Evolutionary conservation across 169 alveolate species (phyloP).

Genomic region (Besnoitia besnoiti): DNA sequence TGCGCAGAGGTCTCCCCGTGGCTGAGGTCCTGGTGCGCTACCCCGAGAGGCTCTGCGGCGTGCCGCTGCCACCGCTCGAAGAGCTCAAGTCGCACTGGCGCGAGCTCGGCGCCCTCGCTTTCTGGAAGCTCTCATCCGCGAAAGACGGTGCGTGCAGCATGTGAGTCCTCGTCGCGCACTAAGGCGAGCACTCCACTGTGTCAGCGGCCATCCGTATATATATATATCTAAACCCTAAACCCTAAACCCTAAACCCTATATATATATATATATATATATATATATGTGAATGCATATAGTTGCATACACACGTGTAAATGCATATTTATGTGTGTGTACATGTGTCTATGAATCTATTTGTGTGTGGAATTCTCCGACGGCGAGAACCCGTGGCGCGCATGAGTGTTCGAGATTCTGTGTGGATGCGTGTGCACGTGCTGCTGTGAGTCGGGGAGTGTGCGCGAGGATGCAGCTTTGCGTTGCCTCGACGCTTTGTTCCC

Average conservation of each 20-base stretch:
- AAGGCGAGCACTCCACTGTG: too few species aligned
- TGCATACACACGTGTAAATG: background rate
- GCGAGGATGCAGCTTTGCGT: background rate
- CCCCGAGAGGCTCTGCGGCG: slow-evolving; percentile 45
- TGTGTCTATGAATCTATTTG: background rate
- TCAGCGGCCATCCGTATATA: too few species aligned
- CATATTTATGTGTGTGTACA: background rate
- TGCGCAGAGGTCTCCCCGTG: background rate
- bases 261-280: background rate
- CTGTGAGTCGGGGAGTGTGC: background rate
- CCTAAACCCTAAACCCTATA: background rate
- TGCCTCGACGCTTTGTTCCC: background rate
- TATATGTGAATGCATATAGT: background rate
- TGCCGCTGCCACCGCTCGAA: background rate
- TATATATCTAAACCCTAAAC: too few species aligned
- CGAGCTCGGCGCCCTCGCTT: slow-evolving; percentile 43
- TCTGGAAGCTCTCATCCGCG: slow-evolving; percentile 45
- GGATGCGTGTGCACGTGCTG: background rate
- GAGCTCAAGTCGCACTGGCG: slow-evolving; percentile 18
- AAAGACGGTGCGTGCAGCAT: slow-evolving; percentile 45
- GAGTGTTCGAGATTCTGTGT: background rate
- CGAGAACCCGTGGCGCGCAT: background rate
- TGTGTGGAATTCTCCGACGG: background rate
- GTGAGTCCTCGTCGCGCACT: too few species aligned
- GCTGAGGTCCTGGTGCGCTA: background rate